Evolutionary conservation across 108 stramenopile genomes (phyloP).

Genomic region (Fragilariopsis cylindrus): DNA sequence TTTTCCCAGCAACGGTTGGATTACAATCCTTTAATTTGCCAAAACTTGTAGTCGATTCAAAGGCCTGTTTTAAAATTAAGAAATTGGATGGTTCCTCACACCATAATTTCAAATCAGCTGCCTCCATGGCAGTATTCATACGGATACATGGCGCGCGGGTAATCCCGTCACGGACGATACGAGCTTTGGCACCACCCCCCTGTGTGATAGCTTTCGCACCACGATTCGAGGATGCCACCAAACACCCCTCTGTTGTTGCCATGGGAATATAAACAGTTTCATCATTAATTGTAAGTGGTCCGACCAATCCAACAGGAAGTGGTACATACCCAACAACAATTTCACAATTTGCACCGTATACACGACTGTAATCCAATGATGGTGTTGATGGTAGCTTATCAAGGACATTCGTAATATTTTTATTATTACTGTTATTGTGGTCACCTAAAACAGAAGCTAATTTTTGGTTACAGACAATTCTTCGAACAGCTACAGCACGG

Average conservation of each 20-base stretch:
- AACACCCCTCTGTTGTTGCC: slow-evolving; percentile 98
- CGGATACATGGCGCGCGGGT: slow-evolving; percentile 96
- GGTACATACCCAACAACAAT: slow-evolving; percentile 97
- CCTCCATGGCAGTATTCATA: slow-evolving; percentile 83
- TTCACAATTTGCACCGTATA: slow-evolving; percentile 97
- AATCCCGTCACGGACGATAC: slow-evolving; percentile 93
- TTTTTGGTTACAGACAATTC: slow-evolving; percentile 68
- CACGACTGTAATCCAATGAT: slow-evolving; percentile 85
- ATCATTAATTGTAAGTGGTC: slow-evolving; percentile 91
- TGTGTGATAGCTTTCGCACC: slow-evolving; percentile 95
- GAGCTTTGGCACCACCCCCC: slow-evolving; percentile 74
- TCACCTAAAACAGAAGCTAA: slow-evolving; percentile 51
- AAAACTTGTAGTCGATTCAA: slow-evolving; percentile 97
- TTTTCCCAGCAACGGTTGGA: slow-evolving; percentile 92
- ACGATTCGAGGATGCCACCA: slow-evolving; percentile 95
- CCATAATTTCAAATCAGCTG: slow-evolving; percentile 89
- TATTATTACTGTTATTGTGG: neutral
- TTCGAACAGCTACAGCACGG: slow-evolving; percentile 92
- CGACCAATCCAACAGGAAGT: slow-evolving; percentile 94
- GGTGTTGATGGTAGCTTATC: slow-evolving; percentile 69
- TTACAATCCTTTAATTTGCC: slow-evolving; percentile 80
- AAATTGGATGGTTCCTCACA: slow-evolving; percentile 86
- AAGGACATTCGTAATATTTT: slow-evolving; percentile 32
- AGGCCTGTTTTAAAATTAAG: slow-evolving; percentile 78
- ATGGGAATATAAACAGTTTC: slow-evolving; percentile 93